Percentiles rank a stretch among this genome's conserved stretches.
These are phyloP conservation scores for Triticum turgidum DNA, from an alignment of 176 grass and related monocot genomes.

Conservation along the genomic window DNA sequence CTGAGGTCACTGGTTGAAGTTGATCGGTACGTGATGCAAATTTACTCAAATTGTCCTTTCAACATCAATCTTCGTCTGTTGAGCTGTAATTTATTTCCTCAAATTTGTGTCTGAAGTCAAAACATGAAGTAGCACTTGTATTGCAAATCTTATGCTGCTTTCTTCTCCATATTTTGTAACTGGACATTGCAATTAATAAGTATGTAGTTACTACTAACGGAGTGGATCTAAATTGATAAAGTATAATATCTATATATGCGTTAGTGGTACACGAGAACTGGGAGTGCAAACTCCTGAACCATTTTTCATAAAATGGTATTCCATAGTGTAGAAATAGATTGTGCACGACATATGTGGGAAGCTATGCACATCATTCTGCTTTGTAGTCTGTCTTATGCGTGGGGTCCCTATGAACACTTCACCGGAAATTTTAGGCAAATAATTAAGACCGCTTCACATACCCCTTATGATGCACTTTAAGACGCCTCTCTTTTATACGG, in stretches of 20 bases:
- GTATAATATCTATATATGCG: neutral
- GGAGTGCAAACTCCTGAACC: neutral
- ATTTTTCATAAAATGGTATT: neutral
- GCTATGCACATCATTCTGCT: neutral
- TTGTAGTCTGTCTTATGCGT: neutral
- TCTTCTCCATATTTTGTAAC: neutral
- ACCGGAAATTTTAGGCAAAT: neutral
- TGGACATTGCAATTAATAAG: slow-evolving; percentile 6
- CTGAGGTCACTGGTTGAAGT: slow-evolving; percentile 74
- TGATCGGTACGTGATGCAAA: slow-evolving; percentile 45
- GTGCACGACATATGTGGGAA: neutral
- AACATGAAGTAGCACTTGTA: neutral
- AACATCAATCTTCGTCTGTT: slow-evolving; percentile 2
- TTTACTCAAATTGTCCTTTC: neutral
- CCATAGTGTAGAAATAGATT: neutral
- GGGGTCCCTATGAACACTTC: neutral
- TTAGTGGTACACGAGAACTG: neutral
- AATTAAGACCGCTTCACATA: neutral
- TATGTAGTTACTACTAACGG: neutral
- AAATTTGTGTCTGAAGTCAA: neutral
- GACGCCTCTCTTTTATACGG: neutral
- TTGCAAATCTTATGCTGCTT: neutral
- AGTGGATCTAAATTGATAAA: neutral
- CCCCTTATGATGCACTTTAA: neutral
- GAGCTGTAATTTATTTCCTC: neutral